These are phyloP conservation scores for Malassezia furfur DNA, from an alignment of 1,284 basidiomycete genomes.

Conservation along the genomic window DNA sequence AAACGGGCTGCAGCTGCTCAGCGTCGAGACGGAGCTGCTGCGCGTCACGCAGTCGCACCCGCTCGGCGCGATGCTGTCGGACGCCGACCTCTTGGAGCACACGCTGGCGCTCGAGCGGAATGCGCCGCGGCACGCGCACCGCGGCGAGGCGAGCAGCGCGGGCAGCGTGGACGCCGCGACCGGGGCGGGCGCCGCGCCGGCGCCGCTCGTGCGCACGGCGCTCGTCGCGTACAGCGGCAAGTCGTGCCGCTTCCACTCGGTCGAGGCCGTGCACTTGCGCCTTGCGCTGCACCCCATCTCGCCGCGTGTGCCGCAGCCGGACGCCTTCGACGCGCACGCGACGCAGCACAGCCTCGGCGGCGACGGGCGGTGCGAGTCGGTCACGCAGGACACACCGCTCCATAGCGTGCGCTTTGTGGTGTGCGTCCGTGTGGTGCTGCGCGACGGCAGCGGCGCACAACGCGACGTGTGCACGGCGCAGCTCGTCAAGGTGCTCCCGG, in stretches of 20 bases:
- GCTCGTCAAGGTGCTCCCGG: conserved; percentile 32
- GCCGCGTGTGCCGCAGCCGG: not conserved
- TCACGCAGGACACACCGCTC: conserved; percentile 41
- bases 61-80: conserved; percentile 2
- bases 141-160: too few species aligned
- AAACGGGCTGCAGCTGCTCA: conserved; percentile 30
- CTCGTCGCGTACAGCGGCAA: conserved; percentile 21
- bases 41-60: conserved; percentile 33
- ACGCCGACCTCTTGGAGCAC: conserved; percentile 1
- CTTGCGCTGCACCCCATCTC: not conserved
- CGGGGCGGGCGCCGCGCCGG: too few species aligned
- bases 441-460: conserved; percentile 22
- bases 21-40: conserved; percentile 37
- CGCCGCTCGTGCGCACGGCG: not conserved
- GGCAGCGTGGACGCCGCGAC: too few species aligned
- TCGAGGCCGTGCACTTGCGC: not conserved
- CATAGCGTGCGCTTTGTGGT: conserved; percentile 42
- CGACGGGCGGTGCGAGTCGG: conserved; percentile 40
- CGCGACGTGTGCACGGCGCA: conserved; percentile 27
- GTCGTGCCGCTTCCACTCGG: conserved; percentile 35
- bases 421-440: conserved; percentile 30
- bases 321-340: conserved; percentile 28
- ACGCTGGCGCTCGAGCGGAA: too few species aligned
- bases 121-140: too few species aligned
- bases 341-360: conserved; percentile 37